These are phyloP conservation scores for Kuraishia piskuri DNA, from an alignment of 805 yeast species.

Conservation along the genomic window DNA sequence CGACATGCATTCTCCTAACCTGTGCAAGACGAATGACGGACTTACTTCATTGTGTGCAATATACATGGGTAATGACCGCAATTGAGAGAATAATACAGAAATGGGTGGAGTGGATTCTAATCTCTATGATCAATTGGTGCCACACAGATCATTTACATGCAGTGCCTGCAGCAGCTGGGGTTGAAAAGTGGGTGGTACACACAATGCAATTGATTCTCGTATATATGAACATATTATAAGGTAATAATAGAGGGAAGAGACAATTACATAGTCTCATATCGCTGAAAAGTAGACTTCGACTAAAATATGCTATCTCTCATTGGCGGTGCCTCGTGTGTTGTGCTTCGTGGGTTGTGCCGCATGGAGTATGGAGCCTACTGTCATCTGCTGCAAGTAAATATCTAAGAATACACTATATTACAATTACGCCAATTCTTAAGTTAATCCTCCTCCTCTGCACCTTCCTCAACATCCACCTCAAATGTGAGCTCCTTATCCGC, in stretches of 20 bases:
- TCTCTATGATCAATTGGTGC: not conserved
- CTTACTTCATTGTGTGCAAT: constrained; percentile 2
- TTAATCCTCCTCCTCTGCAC: constrained; percentile 17
- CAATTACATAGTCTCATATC: no score
- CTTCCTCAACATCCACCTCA: constrained; percentile 34
- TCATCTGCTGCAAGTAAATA: not conserved
- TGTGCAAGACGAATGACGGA: not conserved
- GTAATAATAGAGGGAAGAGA: no score
- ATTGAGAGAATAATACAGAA: no score
- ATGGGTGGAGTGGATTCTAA: no score
- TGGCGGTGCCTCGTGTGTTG: no score
- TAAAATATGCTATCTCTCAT: no score
- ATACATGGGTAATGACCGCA: no score
- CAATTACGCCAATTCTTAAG: not conserved
- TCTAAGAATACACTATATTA: not conserved
- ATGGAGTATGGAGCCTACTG: no score
- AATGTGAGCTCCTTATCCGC: constrained; percentile 77
- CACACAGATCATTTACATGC: not conserved
- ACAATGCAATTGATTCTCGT: not conserved
- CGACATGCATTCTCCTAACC: not conserved
- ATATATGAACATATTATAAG: not conserved
- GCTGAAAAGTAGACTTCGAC: no score
- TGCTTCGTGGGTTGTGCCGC: no score
- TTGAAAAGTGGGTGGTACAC: not conserved
- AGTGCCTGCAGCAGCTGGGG: not conserved